Evolutionary conservation across 2,329 filamentous ascomycete genomes (phyloP).

Genomic region (Penicillium sp.): DNA sequence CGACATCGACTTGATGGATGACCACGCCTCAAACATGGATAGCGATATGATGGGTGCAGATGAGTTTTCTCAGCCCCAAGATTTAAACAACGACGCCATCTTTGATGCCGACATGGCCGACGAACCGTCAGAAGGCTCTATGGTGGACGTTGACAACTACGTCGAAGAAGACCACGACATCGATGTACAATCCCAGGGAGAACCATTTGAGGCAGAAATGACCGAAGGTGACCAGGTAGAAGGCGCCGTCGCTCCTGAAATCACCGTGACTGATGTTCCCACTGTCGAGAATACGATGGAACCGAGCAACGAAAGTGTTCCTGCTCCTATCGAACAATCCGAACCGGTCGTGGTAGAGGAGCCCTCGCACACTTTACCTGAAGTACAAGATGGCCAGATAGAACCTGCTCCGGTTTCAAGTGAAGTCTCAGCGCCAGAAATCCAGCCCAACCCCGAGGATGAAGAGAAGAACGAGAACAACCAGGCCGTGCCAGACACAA

Average conservation of each 20-base stretch:
- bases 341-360: slow-evolving; percentile 7
- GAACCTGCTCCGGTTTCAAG: neutral
- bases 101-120: slow-evolving; percentile 52
- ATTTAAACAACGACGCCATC: slow-evolving; percentile 31
- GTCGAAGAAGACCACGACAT: slow-evolving; percentile 29
- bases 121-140: slow-evolving; percentile 43
- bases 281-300: slow-evolving; percentile 17
- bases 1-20: slow-evolving; percentile 59
- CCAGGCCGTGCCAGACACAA: neutral
- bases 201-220: slow-evolving; percentile 43
- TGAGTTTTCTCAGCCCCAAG: slow-evolving; percentile 36
- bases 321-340: slow-evolving; percentile 5
- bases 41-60: slow-evolving; percentile 46
- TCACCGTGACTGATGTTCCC: slow-evolving; percentile 23
- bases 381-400: neutral
- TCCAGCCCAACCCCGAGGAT: neutral
- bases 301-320: slow-evolving; percentile 7
- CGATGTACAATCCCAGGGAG: slow-evolving; percentile 34
- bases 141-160: slow-evolving; percentile 39
- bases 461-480: neutral
- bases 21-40: slow-evolving; percentile 62
- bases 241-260: slow-evolving; percentile 27
- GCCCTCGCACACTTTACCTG: slow-evolving; percentile 4
- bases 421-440: neutral
- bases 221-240: slow-evolving; percentile 42